A percentile compares a stretch with the other conserved stretches of the same genome.
Evolutionary conservation across 768 basidiomycete genomes (phyloP).

Genomic region (Cystobasidiopsis lactophilus): DNA sequence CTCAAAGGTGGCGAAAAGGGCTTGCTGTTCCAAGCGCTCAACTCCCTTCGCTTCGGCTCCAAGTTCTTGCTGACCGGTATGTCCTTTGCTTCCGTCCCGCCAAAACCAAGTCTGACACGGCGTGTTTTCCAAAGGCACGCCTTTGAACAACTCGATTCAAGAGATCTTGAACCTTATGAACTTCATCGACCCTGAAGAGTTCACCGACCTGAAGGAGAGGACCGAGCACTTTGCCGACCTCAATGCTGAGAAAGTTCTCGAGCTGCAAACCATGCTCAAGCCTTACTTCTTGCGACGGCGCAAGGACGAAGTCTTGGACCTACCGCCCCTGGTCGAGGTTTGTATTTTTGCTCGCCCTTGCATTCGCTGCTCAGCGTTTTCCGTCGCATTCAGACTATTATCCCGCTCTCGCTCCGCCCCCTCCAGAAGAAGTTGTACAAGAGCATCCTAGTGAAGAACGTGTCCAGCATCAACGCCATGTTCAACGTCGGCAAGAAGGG

Average conservation of each 20-base stretch:
- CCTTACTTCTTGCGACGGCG: constrained; percentile 85
- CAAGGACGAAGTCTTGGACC: constrained; percentile 31
- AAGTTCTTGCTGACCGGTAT: constrained; percentile 42
- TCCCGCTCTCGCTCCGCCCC: constrained; percentile 25
- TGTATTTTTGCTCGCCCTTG: too few relatives aligned
- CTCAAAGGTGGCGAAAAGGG: constrained; percentile 45
- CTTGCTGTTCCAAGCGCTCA: constrained; percentile 4
- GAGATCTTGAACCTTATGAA: constrained; percentile 95
- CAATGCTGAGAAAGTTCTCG: constrained; percentile 53
- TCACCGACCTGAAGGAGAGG: constrained; percentile 51
- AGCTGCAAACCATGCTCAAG: constrained; percentile 48
- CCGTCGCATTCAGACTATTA: constrained; percentile 17
- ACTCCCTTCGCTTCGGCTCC: not conserved
- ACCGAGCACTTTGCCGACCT: constrained; percentile 55
- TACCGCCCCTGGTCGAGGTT: constrained; percentile 24
- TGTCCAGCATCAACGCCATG: constrained; percentile 9
- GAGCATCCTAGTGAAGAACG: constrained; percentile 24
- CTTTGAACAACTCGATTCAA: constrained; percentile 86
- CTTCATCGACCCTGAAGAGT: constrained; percentile 49
- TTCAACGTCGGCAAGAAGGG: constrained; percentile 8
- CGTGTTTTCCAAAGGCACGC: constrained; percentile 48
- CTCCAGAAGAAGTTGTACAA: constrained; percentile 28
- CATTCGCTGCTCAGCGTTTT: too few relatives aligned
- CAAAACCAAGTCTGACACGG: constrained; percentile 51
- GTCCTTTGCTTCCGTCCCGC: constrained; percentile 60